Evolutionary conservation across 768 basidiomycete species (phyloP), one percentile per base, ranked within the genome.

Genomic region (Amanita exitialis): DNA sequence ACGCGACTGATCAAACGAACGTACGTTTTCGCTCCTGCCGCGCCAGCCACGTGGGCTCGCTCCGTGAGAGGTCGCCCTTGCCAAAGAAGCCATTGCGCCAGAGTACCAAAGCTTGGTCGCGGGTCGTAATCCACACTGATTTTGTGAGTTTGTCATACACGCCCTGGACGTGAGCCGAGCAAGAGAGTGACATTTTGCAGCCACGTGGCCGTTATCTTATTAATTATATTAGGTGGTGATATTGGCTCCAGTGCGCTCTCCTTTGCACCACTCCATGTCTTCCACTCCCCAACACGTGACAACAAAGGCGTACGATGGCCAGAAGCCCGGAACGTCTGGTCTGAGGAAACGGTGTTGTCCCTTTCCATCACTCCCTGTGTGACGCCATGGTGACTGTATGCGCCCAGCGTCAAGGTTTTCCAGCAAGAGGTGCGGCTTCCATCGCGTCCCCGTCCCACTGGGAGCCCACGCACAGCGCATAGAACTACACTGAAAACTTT

Each of bases 401-500:
- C 35, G 6, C 18, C 35, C 63, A 94, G 91, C 62, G 96, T 98
- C 67, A 97, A 95, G 72, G 82, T 98, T 59, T 99, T 99, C 79
- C 90, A 99, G 70, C 91, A 97, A 67, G 78, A 90, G 80, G 92
- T 90, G 59, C 57, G 20, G 76, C 32, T 10, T 56, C 61, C 28
- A 61, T 56, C 56, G 44, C 43, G 45, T 58, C 25, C 20, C 28
- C 47, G 20, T 15, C 41, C 47, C 41, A 18, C 25, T 50, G 12
- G 35, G 20, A 43, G 20, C 49, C 53, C 59, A 48, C 57, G 21
- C n/a, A 13, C 43, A 44, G 47, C 43, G 39, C 61, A 37, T 20
- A 93, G 90, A 84, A 98, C 74, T 99, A 98, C 72, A 99, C 96
- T 41, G 96, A 98, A 71, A 99, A 98, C 76, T 99, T 99, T 60